These are phyloP conservation scores for Dryadomyces quercivorus DNA, from an alignment of 2,329 filamentous ascomycete genomes.

Conservation along the genomic window DNA sequence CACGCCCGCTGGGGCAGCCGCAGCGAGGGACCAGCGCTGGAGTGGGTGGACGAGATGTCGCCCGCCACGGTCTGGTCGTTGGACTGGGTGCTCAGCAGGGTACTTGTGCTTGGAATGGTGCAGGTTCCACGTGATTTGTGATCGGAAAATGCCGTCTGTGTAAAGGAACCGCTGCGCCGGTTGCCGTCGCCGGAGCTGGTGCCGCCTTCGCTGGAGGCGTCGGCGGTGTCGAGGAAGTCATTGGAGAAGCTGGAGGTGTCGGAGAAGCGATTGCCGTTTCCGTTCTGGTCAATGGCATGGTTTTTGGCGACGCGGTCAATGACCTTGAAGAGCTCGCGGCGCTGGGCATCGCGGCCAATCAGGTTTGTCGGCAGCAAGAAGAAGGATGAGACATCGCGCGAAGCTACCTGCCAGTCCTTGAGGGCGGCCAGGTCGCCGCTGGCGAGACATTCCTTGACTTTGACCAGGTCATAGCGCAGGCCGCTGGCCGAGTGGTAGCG, in stretches of 20 bases:
- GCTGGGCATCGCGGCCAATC: conserved; percentile 68
- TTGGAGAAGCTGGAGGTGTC: conserved; percentile 42
- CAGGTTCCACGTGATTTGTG: no score
- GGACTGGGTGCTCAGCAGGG: conserved; percentile 15
- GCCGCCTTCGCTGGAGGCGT: conserved; percentile 44
- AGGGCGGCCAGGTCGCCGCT: conserved; percentile 63
- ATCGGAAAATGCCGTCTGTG: conserved; percentile 16
- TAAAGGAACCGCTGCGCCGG: conserved; percentile 36
- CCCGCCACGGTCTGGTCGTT: conserved; percentile 33
- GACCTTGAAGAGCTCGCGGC: conserved; percentile 55
- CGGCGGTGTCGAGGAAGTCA: conserved; percentile 33
- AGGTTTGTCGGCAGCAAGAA: conserved; percentile 75
- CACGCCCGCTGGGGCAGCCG: conserved; percentile 30
- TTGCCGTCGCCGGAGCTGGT: conserved; percentile 44
- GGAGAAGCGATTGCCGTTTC: conserved; percentile 32
- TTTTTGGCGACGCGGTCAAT: conserved; percentile 65
- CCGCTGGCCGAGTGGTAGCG: conserved; percentile 85
- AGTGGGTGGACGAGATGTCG: conserved; percentile 35
- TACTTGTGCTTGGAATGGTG: no score
- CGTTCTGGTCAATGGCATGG: conserved; percentile 37
- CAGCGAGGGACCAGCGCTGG: conserved; percentile 20
- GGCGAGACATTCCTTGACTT: conserved; percentile 61
- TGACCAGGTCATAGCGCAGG: conserved; percentile 65
- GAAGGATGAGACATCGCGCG: conserved; percentile 83
- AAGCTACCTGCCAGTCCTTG: conserved; percentile 61